Conservation (phyloP, 2,329 filamentous ascomycete genomes). For the Nemania sp. region DNA sequence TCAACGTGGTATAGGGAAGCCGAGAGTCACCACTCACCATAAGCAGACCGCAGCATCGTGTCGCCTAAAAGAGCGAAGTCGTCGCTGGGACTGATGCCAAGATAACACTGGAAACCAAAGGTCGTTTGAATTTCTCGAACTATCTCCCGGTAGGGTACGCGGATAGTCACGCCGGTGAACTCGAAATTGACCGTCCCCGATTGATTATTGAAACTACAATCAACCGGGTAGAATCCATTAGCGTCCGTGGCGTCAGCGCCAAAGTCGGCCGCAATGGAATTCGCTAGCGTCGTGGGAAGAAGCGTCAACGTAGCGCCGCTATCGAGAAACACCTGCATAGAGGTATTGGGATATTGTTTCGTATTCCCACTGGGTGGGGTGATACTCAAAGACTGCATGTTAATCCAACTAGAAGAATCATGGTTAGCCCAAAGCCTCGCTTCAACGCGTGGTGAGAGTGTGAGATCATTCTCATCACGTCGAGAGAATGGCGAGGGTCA, state of each 20-base stretch:
- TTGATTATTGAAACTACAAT: conserved; percentile 57
- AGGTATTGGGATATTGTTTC: conserved; percentile 54
- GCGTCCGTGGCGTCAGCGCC: conserved; percentile 55
- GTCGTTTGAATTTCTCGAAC: conserved; percentile 53
- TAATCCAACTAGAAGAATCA: conserved; percentile 56
- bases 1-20: background rate
- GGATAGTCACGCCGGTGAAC: conserved; percentile 62
- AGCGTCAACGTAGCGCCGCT: conserved; percentile 77
- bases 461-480: no score
- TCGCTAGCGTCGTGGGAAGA: conserved; percentile 68
- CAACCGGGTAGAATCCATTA: conserved; percentile 61
- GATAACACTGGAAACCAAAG: conserved; percentile 56
- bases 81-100: conserved; percentile 62
- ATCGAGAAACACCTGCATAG: conserved; percentile 73
- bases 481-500: no score
- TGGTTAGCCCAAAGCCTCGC: conserved; percentile 16
- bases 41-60: conserved; percentile 68
- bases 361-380: conserved; percentile 53
- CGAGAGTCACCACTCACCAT: conserved; percentile 52
- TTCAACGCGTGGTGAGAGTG: background rate
- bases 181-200: conserved; percentile 62
- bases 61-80: conserved; percentile 68
- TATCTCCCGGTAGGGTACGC: conserved; percentile 63
- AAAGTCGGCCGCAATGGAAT: conserved; percentile 63
- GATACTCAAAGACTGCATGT: conserved; percentile 59